Evolutionary conservation across 106 monocot species (phyloP).

Genomic region (Acorus gramineus): DNA sequence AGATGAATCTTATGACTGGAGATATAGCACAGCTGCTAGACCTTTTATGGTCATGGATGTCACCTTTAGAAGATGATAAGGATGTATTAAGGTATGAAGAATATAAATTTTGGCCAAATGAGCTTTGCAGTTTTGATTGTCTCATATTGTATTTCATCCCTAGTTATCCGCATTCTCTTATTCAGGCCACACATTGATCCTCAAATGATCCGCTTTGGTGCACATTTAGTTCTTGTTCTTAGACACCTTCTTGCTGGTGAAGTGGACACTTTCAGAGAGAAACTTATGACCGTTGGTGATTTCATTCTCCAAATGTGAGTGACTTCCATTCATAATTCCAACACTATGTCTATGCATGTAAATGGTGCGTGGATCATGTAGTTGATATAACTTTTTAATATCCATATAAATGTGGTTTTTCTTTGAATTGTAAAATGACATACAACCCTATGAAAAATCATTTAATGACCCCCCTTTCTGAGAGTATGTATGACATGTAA

Average conservation of each 20-base stretch:
- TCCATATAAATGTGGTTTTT: too few relatives aligned
- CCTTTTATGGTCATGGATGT: slow-evolving; percentile 94
- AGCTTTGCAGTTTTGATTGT: neutral
- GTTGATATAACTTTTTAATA: too few relatives aligned
- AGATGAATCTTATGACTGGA: slow-evolving; percentile 91
- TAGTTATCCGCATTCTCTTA: slow-evolving; percentile 6
- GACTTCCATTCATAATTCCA: neutral
- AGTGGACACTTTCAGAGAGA: slow-evolving; percentile 70
- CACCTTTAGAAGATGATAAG: slow-evolving; percentile 72
- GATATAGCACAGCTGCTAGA: slow-evolving; percentile 78
- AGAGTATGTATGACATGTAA: too few relatives aligned
- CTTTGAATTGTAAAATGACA: too few relatives aligned
- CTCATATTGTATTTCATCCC: neutral
- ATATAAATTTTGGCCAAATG: neutral
- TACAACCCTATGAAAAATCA: too few relatives aligned
- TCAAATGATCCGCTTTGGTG: slow-evolving; percentile 86
- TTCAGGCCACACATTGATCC: slow-evolving; percentile 85
- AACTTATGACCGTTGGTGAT: slow-evolving; percentile 80
- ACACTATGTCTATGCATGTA: neutral
- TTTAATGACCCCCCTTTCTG: too few relatives aligned
- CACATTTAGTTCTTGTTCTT: slow-evolving; percentile 90
- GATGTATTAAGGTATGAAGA: slow-evolving; percentile 50
- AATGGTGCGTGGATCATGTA: too few relatives aligned
- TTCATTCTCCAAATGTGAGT: slow-evolving; percentile 80
- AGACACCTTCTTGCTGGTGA: slow-evolving; percentile 82